These are phyloP conservation scores for Aspergillus bombycis DNA, from an alignment of 2,329 filamentous ascomycete genomes.

Conservation along the genomic window DNA sequence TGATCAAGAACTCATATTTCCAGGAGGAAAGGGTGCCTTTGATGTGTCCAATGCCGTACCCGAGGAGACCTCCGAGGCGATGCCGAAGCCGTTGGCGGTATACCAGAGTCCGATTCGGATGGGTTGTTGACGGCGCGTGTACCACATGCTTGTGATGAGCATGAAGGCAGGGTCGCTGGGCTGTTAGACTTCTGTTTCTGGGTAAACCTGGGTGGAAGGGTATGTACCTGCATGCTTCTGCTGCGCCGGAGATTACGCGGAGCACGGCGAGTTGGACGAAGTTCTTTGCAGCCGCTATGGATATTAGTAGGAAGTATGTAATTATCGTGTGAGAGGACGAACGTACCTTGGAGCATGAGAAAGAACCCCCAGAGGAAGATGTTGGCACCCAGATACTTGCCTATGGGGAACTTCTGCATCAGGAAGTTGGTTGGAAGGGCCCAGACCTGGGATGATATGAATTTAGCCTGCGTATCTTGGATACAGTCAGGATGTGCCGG, in stretches of 20 bases:
- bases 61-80: slow-evolving; percentile 61
- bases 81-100: slow-evolving; percentile 61
- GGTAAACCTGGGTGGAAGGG: too few species aligned
- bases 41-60: slow-evolving; percentile 65
- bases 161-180: slow-evolving; percentile 60
- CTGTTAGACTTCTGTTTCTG: neutral
- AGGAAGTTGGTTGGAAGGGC: slow-evolving; percentile 59
- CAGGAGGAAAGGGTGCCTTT: slow-evolving; percentile 60
- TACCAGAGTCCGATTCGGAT: slow-evolving; percentile 64
- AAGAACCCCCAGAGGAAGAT: slow-evolving; percentile 56
- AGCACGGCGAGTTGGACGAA: slow-evolving; percentile 55
- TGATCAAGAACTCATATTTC: slow-evolving; percentile 71
- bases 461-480: too few species aligned
- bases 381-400: slow-evolving; percentile 58
- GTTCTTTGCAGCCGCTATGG: slow-evolving; percentile 50
- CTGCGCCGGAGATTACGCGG: slow-evolving; percentile 57
- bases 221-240: slow-evolving; percentile 45
- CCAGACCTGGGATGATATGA: slow-evolving; percentile 40
- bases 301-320: too few species aligned
- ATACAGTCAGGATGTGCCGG: too few species aligned
- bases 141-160: slow-evolving; percentile 68
- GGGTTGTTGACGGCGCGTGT: slow-evolving; percentile 65
- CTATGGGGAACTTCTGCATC: slow-evolving; percentile 56
- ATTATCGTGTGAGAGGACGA: too few species aligned
- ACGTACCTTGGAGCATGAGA: slow-evolving; percentile 30